Conservation (phyloP, 345 rosid genomes). For the Viola odorata region DNA sequence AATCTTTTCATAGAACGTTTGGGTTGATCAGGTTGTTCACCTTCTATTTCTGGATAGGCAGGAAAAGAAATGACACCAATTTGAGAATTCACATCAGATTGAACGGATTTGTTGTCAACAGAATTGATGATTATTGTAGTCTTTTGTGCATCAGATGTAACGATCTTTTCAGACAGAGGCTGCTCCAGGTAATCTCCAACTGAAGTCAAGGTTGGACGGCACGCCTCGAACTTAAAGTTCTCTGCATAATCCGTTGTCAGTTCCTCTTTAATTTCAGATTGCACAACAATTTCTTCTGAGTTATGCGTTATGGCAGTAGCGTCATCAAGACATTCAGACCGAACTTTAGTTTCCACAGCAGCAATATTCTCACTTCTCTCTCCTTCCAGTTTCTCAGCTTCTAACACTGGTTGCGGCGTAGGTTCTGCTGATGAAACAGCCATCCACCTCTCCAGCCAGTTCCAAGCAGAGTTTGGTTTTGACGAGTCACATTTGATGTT, state of each 20-base stretch:
- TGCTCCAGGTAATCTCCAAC: conserved; percentile 26
- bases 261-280: conserved; percentile 37
- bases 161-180: conserved; percentile 30
- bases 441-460: conserved; percentile 98
- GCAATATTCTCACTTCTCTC: conserved; percentile 27
- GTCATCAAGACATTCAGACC: conserved; percentile 31
- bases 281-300: conserved; percentile 22
- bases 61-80: conserved; percentile 24
- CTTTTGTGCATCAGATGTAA: conserved; percentile 33
- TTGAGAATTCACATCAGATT: conserved; percentile 27
- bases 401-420: conserved; percentile 23
- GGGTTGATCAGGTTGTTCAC: conserved; percentile 42
- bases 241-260: conserved; percentile 28
- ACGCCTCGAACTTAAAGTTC: conserved; percentile 25
- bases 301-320: conserved; percentile 23
- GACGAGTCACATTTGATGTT: conserved; percentile 73
- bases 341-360: conserved; percentile 17
- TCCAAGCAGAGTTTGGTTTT: conserved; percentile 79
- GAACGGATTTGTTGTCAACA: conserved; percentile 18
- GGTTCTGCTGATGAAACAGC: conserved; percentile 47
- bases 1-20: conserved; percentile 46
- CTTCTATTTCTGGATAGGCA: conserved; percentile 33
- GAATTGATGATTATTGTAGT: conserved; percentile 31
- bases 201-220: conserved; percentile 18
- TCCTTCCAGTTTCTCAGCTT: conserved; percentile 28